phyloP scores from a whole-genome alignment of 2,329 filamentous ascomycete genomes.

The Teratosphaeria epicoccoides region DNA sequence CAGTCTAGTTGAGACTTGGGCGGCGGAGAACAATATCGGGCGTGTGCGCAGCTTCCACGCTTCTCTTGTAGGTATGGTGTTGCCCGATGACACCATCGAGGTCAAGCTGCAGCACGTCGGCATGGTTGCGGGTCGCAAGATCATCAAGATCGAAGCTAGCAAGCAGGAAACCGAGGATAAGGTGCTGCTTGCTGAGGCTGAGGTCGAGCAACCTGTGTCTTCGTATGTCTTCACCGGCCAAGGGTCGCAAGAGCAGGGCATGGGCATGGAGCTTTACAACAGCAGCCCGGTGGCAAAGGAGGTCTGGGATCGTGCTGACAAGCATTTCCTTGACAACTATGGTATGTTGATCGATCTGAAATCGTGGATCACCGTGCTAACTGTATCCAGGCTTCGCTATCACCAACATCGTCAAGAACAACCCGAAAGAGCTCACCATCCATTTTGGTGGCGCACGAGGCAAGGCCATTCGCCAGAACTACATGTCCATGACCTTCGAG shows the following conservation, averaged over 20 bases:
- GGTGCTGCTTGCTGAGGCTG: slow-evolving; percentile 86
- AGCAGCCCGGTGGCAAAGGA: slow-evolving; percentile 91
- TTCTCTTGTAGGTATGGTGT: slow-evolving; percentile 93
- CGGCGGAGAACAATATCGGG: slow-evolving; percentile 95
- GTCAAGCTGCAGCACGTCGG: slow-evolving; percentile 94
- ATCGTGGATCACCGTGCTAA: slow-evolving; percentile 5
- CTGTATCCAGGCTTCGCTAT: slow-evolving; percentile 69
- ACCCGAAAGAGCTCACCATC: slow-evolving; percentile 96
- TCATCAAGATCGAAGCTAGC: slow-evolving; percentile 95
- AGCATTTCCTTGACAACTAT: slow-evolving; percentile 97
- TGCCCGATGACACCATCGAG: slow-evolving; percentile 89
- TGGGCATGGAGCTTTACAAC: slow-evolving; percentile 98
- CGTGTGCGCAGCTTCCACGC: slow-evolving; percentile 96
- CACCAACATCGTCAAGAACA: slow-evolving; percentile 98
- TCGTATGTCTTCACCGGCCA: slow-evolving; percentile 98
- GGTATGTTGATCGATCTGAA: slow-evolving; percentile 46
- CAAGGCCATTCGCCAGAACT: slow-evolving; percentile 96
- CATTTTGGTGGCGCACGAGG: slow-evolving; percentile 95
- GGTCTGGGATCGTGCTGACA: slow-evolving; percentile 95
- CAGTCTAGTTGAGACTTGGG: slow-evolving; percentile 95
- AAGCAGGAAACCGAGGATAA: slow-evolving; percentile 87
- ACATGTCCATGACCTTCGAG: slow-evolving; percentile 99
- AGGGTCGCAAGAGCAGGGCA: slow-evolving; percentile 96
- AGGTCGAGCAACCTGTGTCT: slow-evolving; percentile 94
- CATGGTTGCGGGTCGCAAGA: slow-evolving; percentile 97